These are phyloP conservation scores for Huntiella savannae DNA, from an alignment of 2,329 filamentous ascomycete genomes.

Conservation along the genomic window DNA sequence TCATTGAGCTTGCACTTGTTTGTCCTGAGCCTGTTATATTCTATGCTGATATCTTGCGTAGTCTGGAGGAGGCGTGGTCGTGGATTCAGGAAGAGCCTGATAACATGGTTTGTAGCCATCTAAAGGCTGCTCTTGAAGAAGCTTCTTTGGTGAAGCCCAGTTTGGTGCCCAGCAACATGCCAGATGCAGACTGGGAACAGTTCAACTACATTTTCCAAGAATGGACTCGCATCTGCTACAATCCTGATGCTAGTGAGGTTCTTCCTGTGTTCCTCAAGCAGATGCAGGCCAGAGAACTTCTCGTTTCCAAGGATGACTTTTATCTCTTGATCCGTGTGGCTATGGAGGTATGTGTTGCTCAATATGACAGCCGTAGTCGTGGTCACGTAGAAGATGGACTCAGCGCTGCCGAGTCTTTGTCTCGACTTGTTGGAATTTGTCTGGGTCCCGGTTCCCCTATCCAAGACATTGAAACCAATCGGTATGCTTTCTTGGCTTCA, in stretches of 20 bases:
- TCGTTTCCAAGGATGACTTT: slow-evolving; percentile 58
- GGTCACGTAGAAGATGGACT: slow-evolving; percentile 34
- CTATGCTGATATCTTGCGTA: slow-evolving; percentile 70
- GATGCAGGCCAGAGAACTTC: slow-evolving; percentile 52
- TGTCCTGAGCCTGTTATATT: slow-evolving; percentile 60
- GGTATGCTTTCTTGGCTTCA: slow-evolving; percentile 55
- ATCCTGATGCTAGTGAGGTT: slow-evolving; percentile 56
- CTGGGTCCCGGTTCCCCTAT: slow-evolving; percentile 21
- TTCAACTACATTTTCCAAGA: slow-evolving; percentile 92
- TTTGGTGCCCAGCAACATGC: slow-evolving; percentile 20
- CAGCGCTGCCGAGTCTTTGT: slow-evolving; percentile 54
- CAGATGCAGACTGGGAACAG: slow-evolving; percentile 53
- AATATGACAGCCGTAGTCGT: slow-evolving; percentile 54
- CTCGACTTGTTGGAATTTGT: slow-evolving; percentile 59
- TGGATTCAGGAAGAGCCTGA: slow-evolving; percentile 62
- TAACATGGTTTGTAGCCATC: slow-evolving; percentile 43
- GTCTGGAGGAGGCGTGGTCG: slow-evolving; percentile 59
- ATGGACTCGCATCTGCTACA: slow-evolving; percentile 70
- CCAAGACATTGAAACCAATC: slow-evolving; percentile 17
- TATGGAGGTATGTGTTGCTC: slow-evolving; percentile 59
- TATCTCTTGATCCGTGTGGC: slow-evolving; percentile 62
- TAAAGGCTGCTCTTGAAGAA: slow-evolving; percentile 43
- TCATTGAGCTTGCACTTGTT: slow-evolving; percentile 62
- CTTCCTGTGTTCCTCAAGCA: slow-evolving; percentile 66
- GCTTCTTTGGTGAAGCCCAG: slow-evolving; percentile 22